phyloP scores from a whole-genome alignment of 306 rosid species.

The Castanea crenata region DNA sequence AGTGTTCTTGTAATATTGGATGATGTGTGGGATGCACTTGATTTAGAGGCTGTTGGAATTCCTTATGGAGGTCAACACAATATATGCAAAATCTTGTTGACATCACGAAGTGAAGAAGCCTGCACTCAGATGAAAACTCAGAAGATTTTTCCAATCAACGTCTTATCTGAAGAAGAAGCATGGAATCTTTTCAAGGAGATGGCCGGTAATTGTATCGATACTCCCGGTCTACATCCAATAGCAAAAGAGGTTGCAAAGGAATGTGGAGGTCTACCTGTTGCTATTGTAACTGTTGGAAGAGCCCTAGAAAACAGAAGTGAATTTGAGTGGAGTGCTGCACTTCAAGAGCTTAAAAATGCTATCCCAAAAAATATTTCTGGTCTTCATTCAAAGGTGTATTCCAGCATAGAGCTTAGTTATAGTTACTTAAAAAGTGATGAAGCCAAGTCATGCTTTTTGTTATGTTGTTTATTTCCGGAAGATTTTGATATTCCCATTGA shows the following conservation, averaged over 20 bases:
- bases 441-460: slow-evolving; percentile 11
- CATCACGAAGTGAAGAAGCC: slow-evolving; percentile 26
- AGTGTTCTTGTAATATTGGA: slow-evolving; percentile 32
- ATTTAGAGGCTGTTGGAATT: slow-evolving; percentile 27
- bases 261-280: slow-evolving; percentile 44
- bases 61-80: slow-evolving; percentile 1
- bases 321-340: slow-evolving; percentile 19
- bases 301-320: slow-evolving; percentile 6
- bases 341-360: slow-evolving; percentile 11
- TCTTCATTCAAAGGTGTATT: background rate
- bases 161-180: slow-evolving; percentile 5
- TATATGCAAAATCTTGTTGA: slow-evolving; percentile 30
- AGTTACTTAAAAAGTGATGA: slow-evolving; percentile 12
- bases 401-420: slow-evolving; percentile 8
- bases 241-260: slow-evolving; percentile 23
- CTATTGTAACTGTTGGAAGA: slow-evolving; percentile 30
- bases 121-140: slow-evolving; percentile 14
- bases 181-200: slow-evolving; percentile 19
- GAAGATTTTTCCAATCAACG: background rate
- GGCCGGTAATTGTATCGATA: background rate
- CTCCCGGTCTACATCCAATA: background rate
- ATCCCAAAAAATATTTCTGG: too few relatives aligned
- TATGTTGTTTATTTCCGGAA: slow-evolving; percentile 27
- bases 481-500: slow-evolving; percentile 19
- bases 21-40: slow-evolving; percentile 33